Percentiles rank a stretch among this genome's conserved stretches.
Conservation (phyloP, 2,329 filamentous ascomycete species). For the Zalaria sp. region DNA sequence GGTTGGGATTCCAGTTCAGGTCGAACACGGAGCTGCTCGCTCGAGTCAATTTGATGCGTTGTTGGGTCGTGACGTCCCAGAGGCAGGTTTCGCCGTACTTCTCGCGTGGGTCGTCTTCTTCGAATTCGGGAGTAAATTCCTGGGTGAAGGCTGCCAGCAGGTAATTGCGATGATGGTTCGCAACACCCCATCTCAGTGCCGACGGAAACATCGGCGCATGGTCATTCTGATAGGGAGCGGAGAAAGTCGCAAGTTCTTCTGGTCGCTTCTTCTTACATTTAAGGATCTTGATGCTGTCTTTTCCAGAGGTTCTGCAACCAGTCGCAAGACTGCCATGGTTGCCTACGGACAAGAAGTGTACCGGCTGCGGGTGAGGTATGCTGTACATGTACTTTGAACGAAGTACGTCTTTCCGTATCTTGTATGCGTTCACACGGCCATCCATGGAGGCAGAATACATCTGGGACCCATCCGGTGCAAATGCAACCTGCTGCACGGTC, state of each 20-base stretch:
- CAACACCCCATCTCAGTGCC: slow-evolving; percentile 33
- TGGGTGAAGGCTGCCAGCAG: slow-evolving; percentile 41
- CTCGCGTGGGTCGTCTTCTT: slow-evolving; percentile 14
- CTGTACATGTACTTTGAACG: neutral
- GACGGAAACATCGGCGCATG: slow-evolving; percentile 19
- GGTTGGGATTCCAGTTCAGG: slow-evolving; percentile 39
- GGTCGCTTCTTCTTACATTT: slow-evolving; percentile 1
- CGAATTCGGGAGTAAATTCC: slow-evolving; percentile 15
- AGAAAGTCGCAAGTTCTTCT: slow-evolving; percentile 12
- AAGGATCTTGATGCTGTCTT: slow-evolving; percentile 19
- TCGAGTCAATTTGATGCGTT: slow-evolving; percentile 27
- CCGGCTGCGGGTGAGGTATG: slow-evolving; percentile 30
- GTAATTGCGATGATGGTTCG: slow-evolving; percentile 21
- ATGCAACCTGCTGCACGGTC: slow-evolving; percentile 41
- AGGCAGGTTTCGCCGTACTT: slow-evolving; percentile 38
- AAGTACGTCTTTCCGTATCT: neutral
- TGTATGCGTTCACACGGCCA: slow-evolving; percentile 4
- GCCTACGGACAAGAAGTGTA: slow-evolving; percentile 38
- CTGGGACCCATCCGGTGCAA: slow-evolving; percentile 28
- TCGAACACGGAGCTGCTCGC: slow-evolving; percentile 44
- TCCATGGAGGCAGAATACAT: slow-evolving; percentile 26
- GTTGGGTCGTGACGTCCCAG: slow-evolving; percentile 34
- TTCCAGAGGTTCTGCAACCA: slow-evolving; percentile 18
- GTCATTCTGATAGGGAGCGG: neutral
- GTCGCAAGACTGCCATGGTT: slow-evolving; percentile 31